Conservation (phyloP, 225 moss, liverwort and hornwort genomes). For the Bryum argenteum region DNA sequence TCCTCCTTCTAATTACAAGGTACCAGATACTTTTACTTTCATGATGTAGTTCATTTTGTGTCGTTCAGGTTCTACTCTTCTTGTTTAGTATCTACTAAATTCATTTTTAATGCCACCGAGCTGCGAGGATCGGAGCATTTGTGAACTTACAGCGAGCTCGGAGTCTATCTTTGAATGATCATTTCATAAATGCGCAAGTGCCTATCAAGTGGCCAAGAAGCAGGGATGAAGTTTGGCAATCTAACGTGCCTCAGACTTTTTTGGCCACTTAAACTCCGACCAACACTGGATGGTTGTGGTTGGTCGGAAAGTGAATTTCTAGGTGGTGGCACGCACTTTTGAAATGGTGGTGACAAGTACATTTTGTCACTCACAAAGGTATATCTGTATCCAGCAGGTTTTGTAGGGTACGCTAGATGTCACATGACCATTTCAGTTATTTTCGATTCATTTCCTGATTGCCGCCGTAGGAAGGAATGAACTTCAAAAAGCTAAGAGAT, state of each 20-base stretch:
- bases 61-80: too few relatives aligned
- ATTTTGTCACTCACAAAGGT: conserved; percentile 92
- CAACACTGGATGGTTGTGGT: conserved; percentile 97
- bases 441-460: neutral
- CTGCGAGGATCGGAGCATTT: neutral
- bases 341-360: conserved; percentile 89
- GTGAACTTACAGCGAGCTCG: neutral
- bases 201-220: conserved; percentile 87
- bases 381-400: conserved; percentile 10
- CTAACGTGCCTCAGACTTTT: conserved; percentile 90
- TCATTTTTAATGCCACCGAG: too few relatives aligned
- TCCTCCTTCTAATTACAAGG: conserved; percentile 89
- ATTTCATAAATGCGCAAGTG: conserved; percentile 52
- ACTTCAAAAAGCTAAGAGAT: neutral
- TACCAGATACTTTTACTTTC: conserved; percentile 19
- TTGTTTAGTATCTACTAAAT: neutral
- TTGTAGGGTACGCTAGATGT: neutral
- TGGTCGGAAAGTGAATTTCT: conserved; percentile 92
- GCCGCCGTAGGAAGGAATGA: neutral
- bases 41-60: neutral
- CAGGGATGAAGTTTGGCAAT: conserved; percentile 93
- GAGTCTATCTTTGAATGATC: conserved; percentile 17
- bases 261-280: conserved; percentile 85
- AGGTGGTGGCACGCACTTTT: conserved; percentile 97
- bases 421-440: neutral